Evolutionary conservation across 2,329 filamentous ascomycete species (phyloP).

Genomic region (Aspergillus sp.): DNA sequence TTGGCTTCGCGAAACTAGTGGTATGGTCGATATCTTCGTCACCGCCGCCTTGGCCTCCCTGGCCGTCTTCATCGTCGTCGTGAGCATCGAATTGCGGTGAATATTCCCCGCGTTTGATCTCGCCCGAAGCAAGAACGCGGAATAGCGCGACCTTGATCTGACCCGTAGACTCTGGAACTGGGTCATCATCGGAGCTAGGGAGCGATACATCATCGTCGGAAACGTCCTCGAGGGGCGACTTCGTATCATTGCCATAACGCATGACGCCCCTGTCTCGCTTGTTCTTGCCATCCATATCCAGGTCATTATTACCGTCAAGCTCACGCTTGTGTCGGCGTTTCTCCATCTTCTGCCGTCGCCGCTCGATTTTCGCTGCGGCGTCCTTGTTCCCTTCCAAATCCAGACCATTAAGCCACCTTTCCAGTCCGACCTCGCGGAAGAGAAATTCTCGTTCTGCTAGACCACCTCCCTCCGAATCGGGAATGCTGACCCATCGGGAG

Average conservation of each 20-base stretch:
- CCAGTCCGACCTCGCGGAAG: conserved; percentile 93
- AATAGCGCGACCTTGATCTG: conserved; percentile 99
- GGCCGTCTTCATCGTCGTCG: conserved; percentile 79
- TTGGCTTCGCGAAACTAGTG: conserved; percentile 95
- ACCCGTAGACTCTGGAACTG: conserved; percentile 83
- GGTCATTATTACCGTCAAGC: conserved; percentile 53
- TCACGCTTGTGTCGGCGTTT: conserved; percentile 78
- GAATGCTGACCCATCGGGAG: conserved; percentile 93
- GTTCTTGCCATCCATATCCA: conserved; percentile 38
- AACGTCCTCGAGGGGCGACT: conserved; percentile 70
- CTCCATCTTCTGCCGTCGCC: conserved; percentile 68
- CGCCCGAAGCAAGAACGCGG: conserved; percentile 88
- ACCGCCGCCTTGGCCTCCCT: conserved; percentile 55
- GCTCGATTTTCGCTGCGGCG: conserved; percentile 74
- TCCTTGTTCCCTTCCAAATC: conserved; percentile 93
- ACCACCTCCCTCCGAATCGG: conserved; percentile 85
- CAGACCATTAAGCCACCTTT: conserved; percentile 93
- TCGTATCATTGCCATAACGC: conserved; percentile 75
- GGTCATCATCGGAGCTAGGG: conserved; percentile 80
- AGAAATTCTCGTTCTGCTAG: conserved; percentile 95
- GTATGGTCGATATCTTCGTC: conserved; percentile 92
- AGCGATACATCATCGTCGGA: conserved; percentile 67
- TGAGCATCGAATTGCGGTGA: conserved; percentile 96
- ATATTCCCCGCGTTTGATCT: conserved; percentile 97
- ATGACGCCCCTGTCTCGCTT: conserved; percentile 59